Base-by-base conservation (phyloP, 129 eudicot genomes). In the Gnaphalium uliginosum region DNA sequence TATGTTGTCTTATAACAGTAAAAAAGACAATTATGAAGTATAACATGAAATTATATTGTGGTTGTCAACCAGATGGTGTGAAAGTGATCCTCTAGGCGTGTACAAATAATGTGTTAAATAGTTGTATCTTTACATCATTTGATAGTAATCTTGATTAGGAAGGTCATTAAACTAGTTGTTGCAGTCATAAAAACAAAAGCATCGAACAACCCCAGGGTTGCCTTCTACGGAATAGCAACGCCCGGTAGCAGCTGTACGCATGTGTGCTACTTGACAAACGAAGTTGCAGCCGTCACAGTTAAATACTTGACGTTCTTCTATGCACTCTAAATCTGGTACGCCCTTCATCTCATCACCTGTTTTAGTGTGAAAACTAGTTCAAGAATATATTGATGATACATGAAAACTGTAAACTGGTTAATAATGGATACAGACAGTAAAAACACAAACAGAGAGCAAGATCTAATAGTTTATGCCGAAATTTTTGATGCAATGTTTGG, bases 151-250 rank as follows among this genome's bases (percentile, higher is more conserved):
- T 54, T 13, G 2, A 15, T 41, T 6, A 6, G 58, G 30, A 10
- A 18, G 46, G 11, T 2, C 2, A 6, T 27, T 26, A 70, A 26
- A 9, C 25, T 69, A 77, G 24, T 23, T 21, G 23, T 23, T 21
- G 68, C 83, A 80, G 33, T 79, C 64, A 13, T 67, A 80, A 61
- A 74, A 80, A 32, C 83, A 80, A 57, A 56, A 80, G 76, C 83
- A 80, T 15, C 79, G 68, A 29, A 62, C 5, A 23, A 39, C 24
- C 43, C 53, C 43, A 22, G 83, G 83, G 46, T 73, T 27, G 0
- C 58, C 65, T 19, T 66, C 64, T 10, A 54, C 79, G 3, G 83
- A 80, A 32, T 80, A 80, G 79, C 83, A 80, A 57, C 66, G 79
- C 6, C 83, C 83, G 0, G 64, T 73, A 18, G 83, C 75, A 18